Evolutionary conservation across 768 basidiomycete species (phyloP).

Genomic region (Megacollybia marginata): DNA sequence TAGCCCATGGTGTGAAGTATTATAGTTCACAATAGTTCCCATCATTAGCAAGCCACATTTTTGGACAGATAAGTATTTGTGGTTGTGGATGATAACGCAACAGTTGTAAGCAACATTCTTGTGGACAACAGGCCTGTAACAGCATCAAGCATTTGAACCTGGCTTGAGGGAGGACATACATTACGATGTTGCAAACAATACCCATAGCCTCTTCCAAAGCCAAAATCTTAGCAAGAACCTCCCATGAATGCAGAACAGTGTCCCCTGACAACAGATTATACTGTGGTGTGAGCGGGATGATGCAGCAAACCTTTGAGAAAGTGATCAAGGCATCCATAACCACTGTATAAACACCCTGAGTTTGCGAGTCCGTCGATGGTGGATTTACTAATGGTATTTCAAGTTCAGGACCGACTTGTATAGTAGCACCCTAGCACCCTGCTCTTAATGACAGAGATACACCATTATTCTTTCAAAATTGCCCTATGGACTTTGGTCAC

Average conservation of each 20-base stretch:
- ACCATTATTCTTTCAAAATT: constrained; percentile 87
- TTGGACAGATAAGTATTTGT: constrained; percentile 90
- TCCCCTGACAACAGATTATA: constrained; percentile 54
- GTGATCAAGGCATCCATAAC: constrained; percentile 96
- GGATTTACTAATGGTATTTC: constrained; percentile 74
- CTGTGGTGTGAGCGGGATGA: background rate
- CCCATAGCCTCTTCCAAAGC: constrained; percentile 67
- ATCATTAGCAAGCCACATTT: constrained; percentile 99
- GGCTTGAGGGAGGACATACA: constrained; percentile 41
- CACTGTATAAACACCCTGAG: constrained; percentile 35
- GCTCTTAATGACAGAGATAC: constrained; percentile 82
- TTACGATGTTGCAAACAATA: constrained; percentile 96
- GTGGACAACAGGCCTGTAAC: constrained; percentile 87
- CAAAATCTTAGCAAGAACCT: constrained; percentile 89
- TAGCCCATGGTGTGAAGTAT: constrained; percentile 94
- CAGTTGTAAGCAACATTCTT: constrained; percentile 99
- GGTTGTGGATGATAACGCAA: constrained; percentile 80
- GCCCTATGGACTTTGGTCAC: constrained; percentile 45
- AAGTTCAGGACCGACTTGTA: constrained; percentile 93
- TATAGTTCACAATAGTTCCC: constrained; percentile 90
- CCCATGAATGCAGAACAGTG: constrained; percentile 95
- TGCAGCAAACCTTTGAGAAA: constrained; percentile 82
- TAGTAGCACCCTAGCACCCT: constrained; percentile 80
- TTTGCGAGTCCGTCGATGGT: background rate
- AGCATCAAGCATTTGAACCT: background rate